These are phyloP conservation scores for Fusarium protoensiforme DNA, from an alignment of 2,329 filamentous ascomycete genomes.

Conservation along the genomic window DNA sequence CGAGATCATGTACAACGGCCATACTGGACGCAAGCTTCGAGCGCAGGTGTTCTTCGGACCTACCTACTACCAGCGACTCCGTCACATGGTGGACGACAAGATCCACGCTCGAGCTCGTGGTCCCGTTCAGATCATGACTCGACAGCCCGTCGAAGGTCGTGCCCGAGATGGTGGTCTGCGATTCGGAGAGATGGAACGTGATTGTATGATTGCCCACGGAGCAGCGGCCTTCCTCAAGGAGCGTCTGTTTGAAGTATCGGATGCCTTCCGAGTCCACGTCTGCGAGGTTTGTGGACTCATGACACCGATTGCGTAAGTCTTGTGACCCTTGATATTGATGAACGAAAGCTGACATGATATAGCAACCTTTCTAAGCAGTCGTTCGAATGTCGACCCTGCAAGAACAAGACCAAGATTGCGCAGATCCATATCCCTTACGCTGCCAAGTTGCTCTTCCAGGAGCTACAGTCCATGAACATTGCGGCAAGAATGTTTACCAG, in stretches of 20 bases:
- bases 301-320: slow-evolving; percentile 96
- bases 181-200: slow-evolving; percentile 99
- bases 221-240: slow-evolving; percentile 98
- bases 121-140: slow-evolving; percentile 95
- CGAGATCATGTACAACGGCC: slow-evolving; percentile 98
- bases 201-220: slow-evolving; percentile 99
- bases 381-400: slow-evolving; percentile 96
- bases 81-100: slow-evolving; percentile 99
- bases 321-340: not conserved
- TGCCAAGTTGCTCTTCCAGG: slow-evolving; percentile 97
- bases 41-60: slow-evolving; percentile 97
- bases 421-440: slow-evolving; percentile 98
- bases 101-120: slow-evolving; percentile 98
- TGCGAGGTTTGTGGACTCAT: slow-evolving; percentile 99
- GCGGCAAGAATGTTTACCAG: slow-evolving; percentile 97
- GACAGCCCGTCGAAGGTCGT: slow-evolving; percentile 98
- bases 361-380: slow-evolving; percentile 95
- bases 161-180: slow-evolving; percentile 96
- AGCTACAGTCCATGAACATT: slow-evolving; percentile 98
- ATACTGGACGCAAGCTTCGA: slow-evolving; percentile 92
- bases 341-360: slow-evolving; percentile 47
- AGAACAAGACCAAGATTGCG: slow-evolving; percentile 99
- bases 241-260: slow-evolving; percentile 94
- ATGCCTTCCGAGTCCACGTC: slow-evolving; percentile 97
- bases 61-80: slow-evolving; percentile 97